Evolutionary conservation across 1,139 yeast genomes (phyloP).

Genomic region (Arxiozyma slooffiae): DNA sequence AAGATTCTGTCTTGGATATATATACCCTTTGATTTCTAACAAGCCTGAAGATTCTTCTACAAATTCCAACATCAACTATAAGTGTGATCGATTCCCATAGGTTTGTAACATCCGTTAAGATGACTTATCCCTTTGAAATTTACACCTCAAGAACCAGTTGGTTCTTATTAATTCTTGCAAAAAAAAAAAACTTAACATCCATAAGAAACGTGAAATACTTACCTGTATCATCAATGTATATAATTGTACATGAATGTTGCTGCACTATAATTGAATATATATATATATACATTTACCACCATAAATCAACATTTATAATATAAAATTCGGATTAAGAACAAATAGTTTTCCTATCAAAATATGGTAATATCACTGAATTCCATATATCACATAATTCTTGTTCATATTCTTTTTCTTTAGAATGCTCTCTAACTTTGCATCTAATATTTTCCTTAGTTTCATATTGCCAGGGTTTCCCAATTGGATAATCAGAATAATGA

Average conservation of each 20-base stretch:
- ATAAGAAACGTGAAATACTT: too few relatives aligned
- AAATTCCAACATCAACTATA: too few relatives aligned
- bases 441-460: slow-evolving; percentile 14
- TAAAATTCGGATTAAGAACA: slow-evolving; percentile 6
- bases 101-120: too few relatives aligned
- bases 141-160: not conserved
- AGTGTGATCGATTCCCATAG: too few relatives aligned
- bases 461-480: slow-evolving; percentile 29
- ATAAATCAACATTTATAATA: too few relatives aligned
- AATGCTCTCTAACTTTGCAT: slow-evolving; percentile 13
- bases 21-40: not conserved
- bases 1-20: not conserved
- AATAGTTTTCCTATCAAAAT: slow-evolving; percentile 10
- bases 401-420: slow-evolving; percentile 5
- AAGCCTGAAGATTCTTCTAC: too few relatives aligned
- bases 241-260: not conserved
- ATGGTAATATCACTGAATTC: slow-evolving; percentile 17
- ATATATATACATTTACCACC: too few relatives aligned
- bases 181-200: not conserved
- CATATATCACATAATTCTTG: slow-evolving; percentile 13
- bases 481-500: slow-evolving; percentile 28
- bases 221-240: not conserved
- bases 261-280: not conserved
- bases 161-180: too few relatives aligned
- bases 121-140: too few relatives aligned